These are phyloP conservation scores for Penicillium janthinellum DNA, from an alignment of 2,329 filamentous ascomycete species.

Conservation along the genomic window DNA sequence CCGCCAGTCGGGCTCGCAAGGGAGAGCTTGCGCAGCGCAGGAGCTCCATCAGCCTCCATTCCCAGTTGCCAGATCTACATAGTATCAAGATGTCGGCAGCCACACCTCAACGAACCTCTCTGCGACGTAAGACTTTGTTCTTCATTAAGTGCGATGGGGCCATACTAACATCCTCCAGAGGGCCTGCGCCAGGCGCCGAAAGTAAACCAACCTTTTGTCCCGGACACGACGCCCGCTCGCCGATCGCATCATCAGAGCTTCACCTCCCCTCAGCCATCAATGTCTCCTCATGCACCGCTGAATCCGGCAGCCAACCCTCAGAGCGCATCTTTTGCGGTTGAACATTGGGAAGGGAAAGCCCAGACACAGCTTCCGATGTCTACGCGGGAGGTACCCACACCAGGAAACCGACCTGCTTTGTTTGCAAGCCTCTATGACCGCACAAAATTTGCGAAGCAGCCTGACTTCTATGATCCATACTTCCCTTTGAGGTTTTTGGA, in stretches of 20 bases:
- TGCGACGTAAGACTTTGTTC: slow-evolving; percentile 23
- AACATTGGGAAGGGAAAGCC: slow-evolving; percentile 44
- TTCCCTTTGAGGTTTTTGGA: slow-evolving; percentile 41
- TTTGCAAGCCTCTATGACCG: slow-evolving; percentile 33
- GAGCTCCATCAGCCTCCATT: background rate
- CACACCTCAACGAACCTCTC: slow-evolving; percentile 27
- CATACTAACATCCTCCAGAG: slow-evolving; percentile 31
- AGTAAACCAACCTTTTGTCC: slow-evolving; percentile 43
- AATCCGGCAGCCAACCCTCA: slow-evolving; percentile 35
- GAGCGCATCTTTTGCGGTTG: slow-evolving; percentile 33
- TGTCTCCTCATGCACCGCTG: slow-evolving; percentile 27
- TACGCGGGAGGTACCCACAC: slow-evolving; percentile 45
- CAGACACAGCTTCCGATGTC: slow-evolving; percentile 42
- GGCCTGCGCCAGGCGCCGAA: slow-evolving; percentile 45
- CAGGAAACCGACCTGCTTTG: slow-evolving; percentile 45
- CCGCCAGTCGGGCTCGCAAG: background rate
- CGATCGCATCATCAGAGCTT: slow-evolving; percentile 35
- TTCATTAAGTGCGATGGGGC: background rate
- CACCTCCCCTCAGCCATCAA: slow-evolving; percentile 38
- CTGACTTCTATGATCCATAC: slow-evolving; percentile 44
- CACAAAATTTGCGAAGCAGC: slow-evolving; percentile 34
- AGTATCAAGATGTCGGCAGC: slow-evolving; percentile 24
- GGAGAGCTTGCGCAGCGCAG: slow-evolving; percentile 1
- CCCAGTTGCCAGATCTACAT: slow-evolving; percentile 3
- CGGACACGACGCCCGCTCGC: slow-evolving; percentile 40